Evolutionary conservation across 2,329 filamentous ascomycete genomes (phyloP).

Genomic region (Penicillium sp.): DNA sequence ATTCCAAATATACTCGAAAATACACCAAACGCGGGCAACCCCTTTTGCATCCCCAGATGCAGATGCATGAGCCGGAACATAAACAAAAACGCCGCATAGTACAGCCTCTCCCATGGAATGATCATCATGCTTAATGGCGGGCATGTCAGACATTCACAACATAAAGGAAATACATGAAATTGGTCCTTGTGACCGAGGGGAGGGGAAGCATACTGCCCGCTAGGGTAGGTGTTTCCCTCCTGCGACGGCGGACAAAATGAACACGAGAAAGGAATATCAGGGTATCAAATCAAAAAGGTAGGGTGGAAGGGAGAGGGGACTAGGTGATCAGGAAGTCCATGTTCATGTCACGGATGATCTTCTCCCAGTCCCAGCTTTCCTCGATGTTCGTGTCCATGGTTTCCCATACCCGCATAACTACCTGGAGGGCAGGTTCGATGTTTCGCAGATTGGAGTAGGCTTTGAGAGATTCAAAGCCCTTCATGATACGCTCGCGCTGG

Average conservation of each 20-base stretch:
- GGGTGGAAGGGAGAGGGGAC: conserved; percentile 7
- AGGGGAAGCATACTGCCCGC: background rate
- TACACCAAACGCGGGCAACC: background rate
- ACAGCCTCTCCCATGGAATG: conserved; percentile 12
- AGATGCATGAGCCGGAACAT: conserved; percentile 10
- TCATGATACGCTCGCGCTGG: conserved; percentile 53
- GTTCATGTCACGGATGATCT: conserved; percentile 53
- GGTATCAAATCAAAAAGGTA: conserved; percentile 19
- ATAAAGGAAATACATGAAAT: background rate
- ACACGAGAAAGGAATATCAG: conserved; percentile 2
- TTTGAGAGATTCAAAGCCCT: conserved; percentile 53
- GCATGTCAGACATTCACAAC: conserved; percentile 1
- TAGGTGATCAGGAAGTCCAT: conserved; percentile 60
- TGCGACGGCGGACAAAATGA: background rate
- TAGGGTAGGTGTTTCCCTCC: background rate
- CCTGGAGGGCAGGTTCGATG: conserved; percentile 52
- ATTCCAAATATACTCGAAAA: conserved; percentile 1
- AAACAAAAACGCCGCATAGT: conserved; percentile 18
- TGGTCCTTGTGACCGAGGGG: too few species aligned
- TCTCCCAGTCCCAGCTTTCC: conserved; percentile 62
- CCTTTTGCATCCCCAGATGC: conserved; percentile 13
- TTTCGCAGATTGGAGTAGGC: conserved; percentile 56
- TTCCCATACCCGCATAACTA: conserved; percentile 56
- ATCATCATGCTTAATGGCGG: conserved; percentile 13
- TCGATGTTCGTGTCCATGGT: conserved; percentile 56